A percentile compares a stretch with the other conserved stretches of the same genome.
phyloP scores from a whole-genome alignment of 192 early-diverging fungal genomes.

The Geosiphon pyriformis region DNA sequence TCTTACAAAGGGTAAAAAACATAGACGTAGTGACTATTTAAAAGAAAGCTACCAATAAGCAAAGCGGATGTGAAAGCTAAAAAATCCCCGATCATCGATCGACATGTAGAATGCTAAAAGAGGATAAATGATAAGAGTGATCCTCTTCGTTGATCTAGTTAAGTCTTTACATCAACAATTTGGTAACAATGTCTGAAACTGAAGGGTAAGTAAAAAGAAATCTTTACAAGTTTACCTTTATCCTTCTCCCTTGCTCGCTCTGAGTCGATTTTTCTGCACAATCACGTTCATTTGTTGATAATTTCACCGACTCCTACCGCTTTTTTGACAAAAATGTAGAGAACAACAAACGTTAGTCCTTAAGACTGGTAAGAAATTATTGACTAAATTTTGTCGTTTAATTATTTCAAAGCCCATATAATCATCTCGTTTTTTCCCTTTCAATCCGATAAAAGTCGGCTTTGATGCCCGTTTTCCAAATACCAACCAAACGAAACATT shows the following conservation, averaged over 20 bases:
- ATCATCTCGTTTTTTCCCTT: neutral
- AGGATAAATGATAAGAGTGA: no score
- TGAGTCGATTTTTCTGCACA: no score
- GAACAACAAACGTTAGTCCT: neutral
- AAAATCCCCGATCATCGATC: no score
- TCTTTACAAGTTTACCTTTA: neutral
- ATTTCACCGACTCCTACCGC: neutral
- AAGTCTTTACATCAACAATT: no score
- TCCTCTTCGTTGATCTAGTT: no score
- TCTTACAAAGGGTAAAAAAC: no score
- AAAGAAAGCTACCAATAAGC: no score
- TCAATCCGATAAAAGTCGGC: conserved; percentile 33
- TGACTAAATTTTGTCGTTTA: neutral
- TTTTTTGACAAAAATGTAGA: neutral
- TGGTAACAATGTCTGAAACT: neutral
- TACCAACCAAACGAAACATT: conserved; percentile 98
- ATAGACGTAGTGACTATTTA: no score
- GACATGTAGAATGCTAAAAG: no score
- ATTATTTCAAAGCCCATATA: neutral
- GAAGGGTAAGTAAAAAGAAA: neutral
- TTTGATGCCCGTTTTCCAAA: conserved; percentile 89
- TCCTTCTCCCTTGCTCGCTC: neutral
- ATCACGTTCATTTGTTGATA: no score
- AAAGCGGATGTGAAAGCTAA: no score
- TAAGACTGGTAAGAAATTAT: neutral